These are phyloP conservation scores for Gynochthodes officinalis DNA, from an alignment of 257 asterid species.

Conservation along the genomic window DNA sequence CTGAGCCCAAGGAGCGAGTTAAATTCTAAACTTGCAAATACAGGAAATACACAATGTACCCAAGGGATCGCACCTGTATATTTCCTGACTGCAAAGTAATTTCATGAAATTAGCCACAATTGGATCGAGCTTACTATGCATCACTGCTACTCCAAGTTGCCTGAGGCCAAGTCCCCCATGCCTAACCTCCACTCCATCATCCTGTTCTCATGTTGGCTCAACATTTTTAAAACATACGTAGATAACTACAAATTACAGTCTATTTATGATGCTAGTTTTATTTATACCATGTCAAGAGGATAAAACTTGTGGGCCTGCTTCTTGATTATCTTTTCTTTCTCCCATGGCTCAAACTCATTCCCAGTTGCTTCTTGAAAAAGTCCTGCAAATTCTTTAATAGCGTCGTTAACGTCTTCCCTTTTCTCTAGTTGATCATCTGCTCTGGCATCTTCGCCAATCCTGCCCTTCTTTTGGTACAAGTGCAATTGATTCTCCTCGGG, in stretches of 20 bases:
- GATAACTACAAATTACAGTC: no score
- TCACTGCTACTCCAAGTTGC: slow-evolving; percentile 65
- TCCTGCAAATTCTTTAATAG: slow-evolving; percentile 51
- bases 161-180: slow-evolving; percentile 75
- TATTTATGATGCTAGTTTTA: background rate
- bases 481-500: slow-evolving; percentile 57
- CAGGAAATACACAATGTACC: background rate
- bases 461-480: slow-evolving; percentile 70
- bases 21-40: background rate
- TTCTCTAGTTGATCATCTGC: slow-evolving; percentile 58
- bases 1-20: slow-evolving; percentile 21
- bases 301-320: slow-evolving; percentile 47
- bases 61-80: slow-evolving; percentile 46
- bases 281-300: slow-evolving; percentile 65
- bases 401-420: slow-evolving; percentile 42
- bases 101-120: slow-evolving; percentile 75
- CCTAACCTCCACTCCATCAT: slow-evolving; percentile 78
- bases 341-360: slow-evolving; percentile 75
- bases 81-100: slow-evolving; percentile 74
- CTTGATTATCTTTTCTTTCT: slow-evolving; percentile 55
- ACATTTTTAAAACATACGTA: background rate
- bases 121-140: slow-evolving; percentile 73
- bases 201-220: slow-evolving; percentile 33
- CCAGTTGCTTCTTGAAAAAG: slow-evolving; percentile 60
- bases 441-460: slow-evolving; percentile 41